These are phyloP conservation scores for Plectranthus barbatus DNA, from an alignment of 257 asterid genomes.

Conservation along the genomic window DNA sequence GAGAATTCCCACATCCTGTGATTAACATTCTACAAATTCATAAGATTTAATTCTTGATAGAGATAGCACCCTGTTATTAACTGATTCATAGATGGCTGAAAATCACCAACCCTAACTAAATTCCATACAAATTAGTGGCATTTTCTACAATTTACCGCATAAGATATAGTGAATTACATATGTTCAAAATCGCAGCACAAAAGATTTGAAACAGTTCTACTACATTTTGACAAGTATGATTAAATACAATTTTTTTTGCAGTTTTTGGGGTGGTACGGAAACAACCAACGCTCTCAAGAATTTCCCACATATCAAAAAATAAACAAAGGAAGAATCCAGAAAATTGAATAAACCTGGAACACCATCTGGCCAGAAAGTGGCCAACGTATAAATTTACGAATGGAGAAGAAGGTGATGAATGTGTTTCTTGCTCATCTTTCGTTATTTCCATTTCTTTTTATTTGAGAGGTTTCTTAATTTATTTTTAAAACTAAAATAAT, in stretches of 20 bases:
- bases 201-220: neutral
- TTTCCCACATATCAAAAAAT: neutral
- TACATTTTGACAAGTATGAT: neutral
- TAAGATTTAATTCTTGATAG: neutral
- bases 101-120: neutral
- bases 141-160: neutral
- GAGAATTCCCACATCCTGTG: slow-evolving; percentile 99
- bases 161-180: neutral
- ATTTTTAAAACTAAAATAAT: no score
- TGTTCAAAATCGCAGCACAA: neutral
- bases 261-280: no score
- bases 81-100: neutral
- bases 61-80: neutral
- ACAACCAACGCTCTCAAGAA: neutral
- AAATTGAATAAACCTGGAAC: slow-evolving; percentile 57
- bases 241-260: neutral
- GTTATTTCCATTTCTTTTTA: neutral
- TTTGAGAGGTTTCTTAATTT: neutral
- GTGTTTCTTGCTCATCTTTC: slow-evolving; percentile 18
- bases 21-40: neutral
- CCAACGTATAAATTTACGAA: slow-evolving; percentile 56
- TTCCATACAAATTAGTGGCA: neutral
- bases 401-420: slow-evolving; percentile 30
- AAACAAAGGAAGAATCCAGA: neutral
- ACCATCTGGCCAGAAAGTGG: slow-evolving; percentile 87